Conservation (phyloP, 2,329 filamentous ascomycete genomes). For the Paramyrothecium roridum region DNA sequence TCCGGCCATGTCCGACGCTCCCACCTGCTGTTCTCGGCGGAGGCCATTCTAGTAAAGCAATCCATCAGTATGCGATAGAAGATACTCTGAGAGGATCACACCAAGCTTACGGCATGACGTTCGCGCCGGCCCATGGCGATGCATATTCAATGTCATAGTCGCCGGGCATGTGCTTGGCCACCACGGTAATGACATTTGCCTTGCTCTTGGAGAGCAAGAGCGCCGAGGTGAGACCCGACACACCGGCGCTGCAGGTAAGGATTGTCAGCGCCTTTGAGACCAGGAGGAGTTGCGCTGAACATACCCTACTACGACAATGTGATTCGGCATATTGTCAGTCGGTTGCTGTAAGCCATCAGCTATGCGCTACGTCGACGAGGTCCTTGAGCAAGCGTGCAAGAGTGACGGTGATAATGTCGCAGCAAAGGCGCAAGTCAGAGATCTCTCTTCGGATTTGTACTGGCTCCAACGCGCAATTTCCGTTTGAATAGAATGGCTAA, state of each 20-base stretch:
- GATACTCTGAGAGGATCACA: background rate
- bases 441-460: no score
- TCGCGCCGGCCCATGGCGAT: conserved; percentile 85
- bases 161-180: conserved; percentile 88
- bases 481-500: no score
- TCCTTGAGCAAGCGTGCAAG: no score
- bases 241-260: conserved; percentile 36
- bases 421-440: no score
- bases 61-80: background rate
- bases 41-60: conserved; percentile 37
- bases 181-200: conserved; percentile 57
- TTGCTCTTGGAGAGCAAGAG: conserved; percentile 43
- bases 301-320: conserved; percentile 30
- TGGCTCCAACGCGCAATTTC: no score
- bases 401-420: no score
- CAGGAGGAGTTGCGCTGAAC: background rate
- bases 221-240: conserved; percentile 49
- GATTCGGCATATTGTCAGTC: conserved; percentile 19
- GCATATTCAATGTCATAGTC: conserved; percentile 91
- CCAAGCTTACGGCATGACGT: conserved; percentile 65
- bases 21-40: conserved; percentile 44
- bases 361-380: no score
- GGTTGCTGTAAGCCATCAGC: background rate
- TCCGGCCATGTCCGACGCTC: conserved; percentile 64
- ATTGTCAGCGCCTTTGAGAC: conserved; percentile 3